phyloP scores from a whole-genome alignment of 352 stramenopile genomes.

The Phytopythium oedochilum region DNA sequence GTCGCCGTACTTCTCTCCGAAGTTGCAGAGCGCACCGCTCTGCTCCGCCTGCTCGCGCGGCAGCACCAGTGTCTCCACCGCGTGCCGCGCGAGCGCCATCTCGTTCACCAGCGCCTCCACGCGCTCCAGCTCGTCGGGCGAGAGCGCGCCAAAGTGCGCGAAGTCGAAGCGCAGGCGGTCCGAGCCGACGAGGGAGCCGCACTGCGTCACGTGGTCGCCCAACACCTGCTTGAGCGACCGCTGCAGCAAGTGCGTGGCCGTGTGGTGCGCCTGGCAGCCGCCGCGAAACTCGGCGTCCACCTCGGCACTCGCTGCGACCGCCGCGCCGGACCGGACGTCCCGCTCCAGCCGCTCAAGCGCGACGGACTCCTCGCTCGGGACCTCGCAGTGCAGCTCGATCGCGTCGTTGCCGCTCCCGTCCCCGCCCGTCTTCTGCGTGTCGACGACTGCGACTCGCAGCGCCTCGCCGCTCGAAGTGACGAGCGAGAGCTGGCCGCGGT shows the following conservation, averaged over 20 bases:
- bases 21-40: slow-evolving; percentile 72
- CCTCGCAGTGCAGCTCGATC: slow-evolving; percentile 39
- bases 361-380: slow-evolving; percentile 14
- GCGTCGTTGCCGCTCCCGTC: slow-evolving; percentile 35
- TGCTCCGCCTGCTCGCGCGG: slow-evolving; percentile 41
- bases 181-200: slow-evolving; percentile 53
- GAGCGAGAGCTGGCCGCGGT: slow-evolving; percentile 38
- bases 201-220: slow-evolving; percentile 69
- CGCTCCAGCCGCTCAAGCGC: slow-evolving; percentile 22
- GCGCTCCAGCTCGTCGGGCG: slow-evolving; percentile 46
- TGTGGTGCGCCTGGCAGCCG: slow-evolving; percentile 67
- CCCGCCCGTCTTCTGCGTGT: slow-evolving; percentile 39
- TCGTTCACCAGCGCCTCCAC: slow-evolving; percentile 60
- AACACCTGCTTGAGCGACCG: slow-evolving; percentile 57
- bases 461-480: slow-evolving; percentile 3
- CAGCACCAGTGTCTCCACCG: slow-evolving; percentile 38
- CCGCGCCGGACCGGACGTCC: slow-evolving; percentile 8
- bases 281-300: slow-evolving; percentile 47
- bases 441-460: slow-evolving; percentile 20
- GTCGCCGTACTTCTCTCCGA: slow-evolving; percentile 83
- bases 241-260: slow-evolving; percentile 77
- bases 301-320: slow-evolving; percentile 19
- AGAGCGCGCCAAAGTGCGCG: slow-evolving; percentile 67
- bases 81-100: slow-evolving; percentile 32
- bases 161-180: slow-evolving; percentile 82